These are phyloP conservation scores for Papiliotrema laurentii DNA, from an alignment of 1,284 basidiomycete species.

Conservation along the genomic window DNA sequence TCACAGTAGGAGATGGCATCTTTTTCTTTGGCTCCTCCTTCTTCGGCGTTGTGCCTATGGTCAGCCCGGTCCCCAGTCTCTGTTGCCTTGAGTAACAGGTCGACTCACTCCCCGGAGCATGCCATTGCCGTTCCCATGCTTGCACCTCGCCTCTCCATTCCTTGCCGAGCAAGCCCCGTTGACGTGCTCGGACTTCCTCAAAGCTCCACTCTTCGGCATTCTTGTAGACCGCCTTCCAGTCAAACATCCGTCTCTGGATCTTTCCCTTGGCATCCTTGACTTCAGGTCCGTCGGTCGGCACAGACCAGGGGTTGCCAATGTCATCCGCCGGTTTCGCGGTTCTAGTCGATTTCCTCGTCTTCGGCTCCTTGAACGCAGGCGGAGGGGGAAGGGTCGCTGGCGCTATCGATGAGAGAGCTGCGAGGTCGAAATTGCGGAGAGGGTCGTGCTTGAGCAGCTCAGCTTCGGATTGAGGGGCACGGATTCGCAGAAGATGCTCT, in stretches of 20 bases:
- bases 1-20: conserved; percentile 68
- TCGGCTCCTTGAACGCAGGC: conserved; percentile 30
- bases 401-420: neutral
- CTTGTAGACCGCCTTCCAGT: conserved; percentile 46
- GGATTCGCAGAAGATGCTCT: conserved; percentile 46
- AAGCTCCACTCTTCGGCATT: conserved; percentile 48
- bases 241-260: conserved; percentile 44
- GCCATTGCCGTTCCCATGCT: conserved; percentile 45
- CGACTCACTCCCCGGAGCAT: conserved; percentile 41
- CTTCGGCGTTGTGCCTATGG: conserved; percentile 45
- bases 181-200: conserved; percentile 46
- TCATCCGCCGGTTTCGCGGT: too few species aligned
- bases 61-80: too few species aligned
- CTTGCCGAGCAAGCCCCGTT: conserved; percentile 41
- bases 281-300: conserved; percentile 42
- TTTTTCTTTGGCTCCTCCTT: conserved; percentile 17
- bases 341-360: too few species aligned
- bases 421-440: neutral
- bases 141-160: conserved; percentile 38
- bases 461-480: conserved; percentile 43
- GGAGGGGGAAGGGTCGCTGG: too few species aligned
- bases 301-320: conserved; percentile 36
- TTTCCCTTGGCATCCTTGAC: conserved; percentile 37
- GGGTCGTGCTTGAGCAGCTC: conserved; percentile 57
- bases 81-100: too few species aligned